Conservation (phyloP, 1,284 basidiomycete species). For the Ceratobasidium sp. region DNA sequence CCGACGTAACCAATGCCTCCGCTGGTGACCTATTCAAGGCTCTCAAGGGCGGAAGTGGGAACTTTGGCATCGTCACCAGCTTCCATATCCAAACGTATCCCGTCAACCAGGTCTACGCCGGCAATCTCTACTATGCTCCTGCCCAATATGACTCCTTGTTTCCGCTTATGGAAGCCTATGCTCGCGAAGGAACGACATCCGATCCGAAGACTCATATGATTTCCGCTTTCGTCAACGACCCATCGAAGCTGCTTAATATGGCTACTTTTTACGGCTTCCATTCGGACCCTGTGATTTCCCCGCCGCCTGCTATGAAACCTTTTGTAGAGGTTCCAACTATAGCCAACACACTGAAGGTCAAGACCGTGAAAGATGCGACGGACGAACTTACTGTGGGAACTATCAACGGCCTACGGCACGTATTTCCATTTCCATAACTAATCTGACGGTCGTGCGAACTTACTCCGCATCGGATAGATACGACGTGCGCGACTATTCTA, state of each 20-base stretch:
- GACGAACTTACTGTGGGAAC: conserved; percentile 2
- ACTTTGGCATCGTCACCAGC: conserved; percentile 18
- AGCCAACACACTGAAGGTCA: conserved; percentile 10
- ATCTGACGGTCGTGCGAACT: not conserved
- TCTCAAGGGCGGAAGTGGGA: conserved; percentile 15
- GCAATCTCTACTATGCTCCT: conserved; percentile 10
- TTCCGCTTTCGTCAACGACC: not conserved
- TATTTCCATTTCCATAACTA: not conserved
- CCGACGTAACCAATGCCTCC: not conserved
- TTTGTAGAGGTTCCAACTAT: conserved; percentile 14
- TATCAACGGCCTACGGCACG: not conserved
- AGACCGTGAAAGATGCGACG: conserved; percentile 9
- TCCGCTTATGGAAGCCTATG: conserved; percentile 1
- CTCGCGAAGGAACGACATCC: not conserved
- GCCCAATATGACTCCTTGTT: not conserved
- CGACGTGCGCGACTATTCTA: conserved; percentile 5
- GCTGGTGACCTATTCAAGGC: conserved; percentile 9
- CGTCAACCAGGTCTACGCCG: conserved; percentile 8
- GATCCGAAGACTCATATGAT: conserved; percentile 11
- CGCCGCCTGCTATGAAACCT: conserved; percentile 6
- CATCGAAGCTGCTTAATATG: not conserved
- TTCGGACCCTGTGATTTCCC: conserved; percentile 5
- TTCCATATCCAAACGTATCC: conserved; percentile 11
- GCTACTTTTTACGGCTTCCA: conserved; percentile 22
- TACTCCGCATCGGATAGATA: not conserved